A percentile compares a stretch with the other conserved stretches of the same genome.
These are phyloP conservation scores for Leccinum griseonigrum DNA, from an alignment of 1,284 basidiomycete genomes.

Conservation along the genomic window DNA sequence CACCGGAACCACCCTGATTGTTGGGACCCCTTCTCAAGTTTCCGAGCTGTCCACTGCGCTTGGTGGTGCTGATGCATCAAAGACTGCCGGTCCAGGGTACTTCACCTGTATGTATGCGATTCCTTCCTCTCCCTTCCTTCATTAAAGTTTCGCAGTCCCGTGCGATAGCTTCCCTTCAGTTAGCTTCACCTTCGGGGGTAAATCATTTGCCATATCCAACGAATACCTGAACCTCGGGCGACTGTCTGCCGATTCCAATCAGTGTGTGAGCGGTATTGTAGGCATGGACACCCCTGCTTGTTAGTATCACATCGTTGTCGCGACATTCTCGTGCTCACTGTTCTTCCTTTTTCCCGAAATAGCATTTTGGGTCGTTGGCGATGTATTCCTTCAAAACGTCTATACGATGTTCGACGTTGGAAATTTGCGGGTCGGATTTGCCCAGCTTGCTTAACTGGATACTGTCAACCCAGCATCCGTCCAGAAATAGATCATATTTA, in stretches of 20 bases:
- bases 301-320: constrained; percentile 6
- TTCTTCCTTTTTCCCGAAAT: background rate
- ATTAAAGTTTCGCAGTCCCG: constrained; percentile 35
- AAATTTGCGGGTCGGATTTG: constrained; percentile 19
- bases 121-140: constrained; percentile 5
- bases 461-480: background rate
- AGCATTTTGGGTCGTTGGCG: constrained; percentile 21
- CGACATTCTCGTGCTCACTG: background rate
- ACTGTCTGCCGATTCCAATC: constrained; percentile 22
- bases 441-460: constrained; percentile 15
- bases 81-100: constrained; percentile 10
- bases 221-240: constrained; percentile 35
- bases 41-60: constrained; percentile 35
- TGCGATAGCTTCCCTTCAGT: constrained; percentile 37
- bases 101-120: constrained; percentile 16
- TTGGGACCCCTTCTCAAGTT: constrained; percentile 45
- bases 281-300: background rate
- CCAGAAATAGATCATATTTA: background rate
- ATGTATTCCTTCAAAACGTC: constrained; percentile 21
- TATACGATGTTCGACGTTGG: constrained; percentile 20
- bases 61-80: constrained; percentile 11
- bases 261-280: constrained; percentile 34
- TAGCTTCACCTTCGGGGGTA: constrained; percentile 43
- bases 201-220: constrained; percentile 3
- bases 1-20: constrained; percentile 46